Conservation (phyloP, 768 basidiomycete genomes). For the Termitomyces sp. region DNA sequence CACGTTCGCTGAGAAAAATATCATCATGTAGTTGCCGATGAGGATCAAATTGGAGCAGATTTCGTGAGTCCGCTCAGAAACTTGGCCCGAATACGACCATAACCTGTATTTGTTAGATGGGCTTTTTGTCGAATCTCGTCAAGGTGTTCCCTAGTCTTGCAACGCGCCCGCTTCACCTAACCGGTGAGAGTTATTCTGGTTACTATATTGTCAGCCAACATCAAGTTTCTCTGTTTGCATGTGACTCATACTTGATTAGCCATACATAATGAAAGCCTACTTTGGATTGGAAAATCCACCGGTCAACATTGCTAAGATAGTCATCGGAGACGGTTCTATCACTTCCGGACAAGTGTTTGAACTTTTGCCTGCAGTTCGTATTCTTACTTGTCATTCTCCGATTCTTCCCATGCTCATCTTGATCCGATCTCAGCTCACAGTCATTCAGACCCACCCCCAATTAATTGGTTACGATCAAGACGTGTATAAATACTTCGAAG, state of each 20-base stretch:
- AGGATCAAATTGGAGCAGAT: slow-evolving; percentile 62
- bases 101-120: slow-evolving; percentile 43
- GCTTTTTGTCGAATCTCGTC: slow-evolving; percentile 67
- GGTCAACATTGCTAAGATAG: slow-evolving; percentile 63
- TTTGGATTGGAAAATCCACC: slow-evolving; percentile 62
- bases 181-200: slow-evolving; percentile 76
- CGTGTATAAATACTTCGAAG: slow-evolving; percentile 64
- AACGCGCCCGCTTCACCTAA: slow-evolving; percentile 62
- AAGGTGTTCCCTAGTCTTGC: slow-evolving; percentile 71
- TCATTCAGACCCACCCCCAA: slow-evolving; percentile 73
- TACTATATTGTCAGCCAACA: slow-evolving; percentile 55
- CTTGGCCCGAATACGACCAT: neutral
- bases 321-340: slow-evolving; percentile 67
- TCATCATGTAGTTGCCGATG: slow-evolving; percentile 41
- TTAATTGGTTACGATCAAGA: slow-evolving; percentile 68
- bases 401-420: neutral
- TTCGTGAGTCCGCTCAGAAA: slow-evolving; percentile 36
- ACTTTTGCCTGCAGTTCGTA: slow-evolving; percentile 51
- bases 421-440: slow-evolving; percentile 35
- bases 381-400: neutral
- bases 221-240: neutral
- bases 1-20: neutral
- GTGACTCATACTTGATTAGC: slow-evolving; percentile 33
- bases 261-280: slow-evolving; percentile 73
- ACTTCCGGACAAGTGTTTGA: slow-evolving; percentile 47